Evolutionary conservation across 2,329 filamentous ascomycete species (phyloP).

Genomic region (Colletotrichum sp.): DNA sequence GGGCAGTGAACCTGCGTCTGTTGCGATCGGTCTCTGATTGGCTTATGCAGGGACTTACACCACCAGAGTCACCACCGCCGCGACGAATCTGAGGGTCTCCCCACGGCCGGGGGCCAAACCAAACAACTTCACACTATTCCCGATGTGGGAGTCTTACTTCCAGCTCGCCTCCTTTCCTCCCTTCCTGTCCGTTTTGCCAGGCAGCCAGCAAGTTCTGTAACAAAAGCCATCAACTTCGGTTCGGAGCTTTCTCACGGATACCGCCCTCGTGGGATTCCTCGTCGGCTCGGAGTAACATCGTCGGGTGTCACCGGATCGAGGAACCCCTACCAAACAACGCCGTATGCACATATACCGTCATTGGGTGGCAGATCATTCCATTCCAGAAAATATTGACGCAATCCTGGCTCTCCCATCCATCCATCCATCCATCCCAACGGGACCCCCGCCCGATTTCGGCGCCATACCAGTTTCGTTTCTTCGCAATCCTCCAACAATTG

Average conservation of each 20-base stretch:
- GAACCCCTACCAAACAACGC: neutral
- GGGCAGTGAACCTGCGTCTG: neutral
- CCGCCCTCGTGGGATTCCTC: neutral
- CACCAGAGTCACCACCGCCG: neutral
- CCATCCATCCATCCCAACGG: neutral
- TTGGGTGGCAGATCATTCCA: neutral
- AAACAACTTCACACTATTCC: neutral
- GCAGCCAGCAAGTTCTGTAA: neutral
- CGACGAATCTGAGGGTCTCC: neutral
- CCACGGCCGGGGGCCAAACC: neutral
- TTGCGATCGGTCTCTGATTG: constrained; percentile 13
- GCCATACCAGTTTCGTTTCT: neutral
- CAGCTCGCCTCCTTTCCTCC: neutral
- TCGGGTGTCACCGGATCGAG: neutral
- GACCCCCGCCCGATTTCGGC: neutral
- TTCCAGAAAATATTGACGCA: neutral
- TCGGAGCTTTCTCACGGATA: neutral
- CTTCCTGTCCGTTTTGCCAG: neutral
- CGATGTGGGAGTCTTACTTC: neutral
- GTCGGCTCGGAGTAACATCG: neutral
- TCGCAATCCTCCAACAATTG: neutral
- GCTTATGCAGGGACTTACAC: neutral
- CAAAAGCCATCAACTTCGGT: neutral
- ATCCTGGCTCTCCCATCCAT: neutral
- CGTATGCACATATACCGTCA: neutral